Conservation (phyloP, 371 early-diverging fungal genomes). For the Chytridium lagenaria region DNA sequence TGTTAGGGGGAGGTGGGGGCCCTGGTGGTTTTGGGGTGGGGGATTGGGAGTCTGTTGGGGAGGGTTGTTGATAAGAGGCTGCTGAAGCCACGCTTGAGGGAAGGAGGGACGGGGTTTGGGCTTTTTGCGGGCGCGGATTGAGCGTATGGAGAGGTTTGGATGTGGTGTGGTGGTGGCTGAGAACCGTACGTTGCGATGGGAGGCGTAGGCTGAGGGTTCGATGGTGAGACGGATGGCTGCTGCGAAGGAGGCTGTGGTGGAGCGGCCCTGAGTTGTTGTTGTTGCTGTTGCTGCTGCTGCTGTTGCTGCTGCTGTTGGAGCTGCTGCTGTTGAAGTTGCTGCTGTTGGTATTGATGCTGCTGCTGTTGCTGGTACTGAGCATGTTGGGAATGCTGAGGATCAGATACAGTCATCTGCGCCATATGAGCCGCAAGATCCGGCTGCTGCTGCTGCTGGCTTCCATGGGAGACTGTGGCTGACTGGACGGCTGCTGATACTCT, state of each 20-base stretch:
- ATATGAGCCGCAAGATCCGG: background rate
- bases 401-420: background rate
- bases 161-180: conserved; percentile 21
- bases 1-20: background rate
- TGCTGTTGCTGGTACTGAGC: background rate
- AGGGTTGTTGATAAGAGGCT: background rate
- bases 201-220: background rate
- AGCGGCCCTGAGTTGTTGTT: background rate
- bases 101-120: background rate
- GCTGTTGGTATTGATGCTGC: conserved; percentile 23
- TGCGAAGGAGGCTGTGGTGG: background rate
- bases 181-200: no score
- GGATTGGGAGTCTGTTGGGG: background rate
- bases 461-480: conserved; percentile 10
- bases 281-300: conserved; percentile 14
- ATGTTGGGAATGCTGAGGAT: background rate
- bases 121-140: background rate
- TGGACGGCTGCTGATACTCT: conserved; percentile 1
- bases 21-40: conserved; percentile 12
- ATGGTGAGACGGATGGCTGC: background rate
- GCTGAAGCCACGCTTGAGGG: background rate
- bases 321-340: conserved; percentile 31
- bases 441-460: background rate
- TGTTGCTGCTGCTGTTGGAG: conserved; percentile 24
- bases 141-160: background rate